Evolutionary conservation across 352 stramenopile species (phyloP), one percentile per base, ranked within the genome.

Genomic region (Phytophthora cajani): DNA sequence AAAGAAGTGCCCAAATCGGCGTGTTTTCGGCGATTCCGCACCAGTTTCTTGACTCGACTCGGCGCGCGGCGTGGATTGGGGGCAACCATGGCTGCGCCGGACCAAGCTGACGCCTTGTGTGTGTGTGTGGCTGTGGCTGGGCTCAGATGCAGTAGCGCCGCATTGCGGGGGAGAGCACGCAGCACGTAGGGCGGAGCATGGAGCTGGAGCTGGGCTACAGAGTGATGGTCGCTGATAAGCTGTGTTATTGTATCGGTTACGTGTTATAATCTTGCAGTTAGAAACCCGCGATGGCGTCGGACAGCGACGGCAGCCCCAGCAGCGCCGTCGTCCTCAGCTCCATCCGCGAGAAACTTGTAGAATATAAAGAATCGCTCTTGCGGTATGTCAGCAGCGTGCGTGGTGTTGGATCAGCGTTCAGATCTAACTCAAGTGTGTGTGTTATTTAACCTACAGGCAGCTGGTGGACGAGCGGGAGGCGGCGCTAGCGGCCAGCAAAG

Each of bases 341-440:
- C 55, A 88, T 92, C 38, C 81, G 84, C 53, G 81, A 80, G 44
- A 85, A 79, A 74, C 85, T 93, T 71, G 74, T 89, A 53, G 82
- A 85, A 78, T 91, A 93, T 81, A 90, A 91, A 69, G 73, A 83
- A 69, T 64, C 80, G 58, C 70, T 92, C 50, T 79, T 92, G 62
- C 78, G 81, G 86, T 93, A 72, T 65, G 33, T 58, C 23, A 9
- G 16, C 54, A 32, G 23, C 32, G 55, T 38, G 11, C 55, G 14
- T 46, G 3, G 7, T 71, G 17, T 57, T 56, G 36, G 16, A 60
- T 44, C 19, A 32, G 1, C 12, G 9, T 50, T 8, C 2, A 23
- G 42, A 25, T 50, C 44, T 50, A 50, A 50, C 44, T 14, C 17
- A n/a, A 50, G 9, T 21, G n/a, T n/a, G 44, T n/a, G 44, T 46